These are phyloP conservation scores for Thalassiosira profunda DNA, from an alignment of 108 stramenopile genomes.

Conservation along the genomic window DNA sequence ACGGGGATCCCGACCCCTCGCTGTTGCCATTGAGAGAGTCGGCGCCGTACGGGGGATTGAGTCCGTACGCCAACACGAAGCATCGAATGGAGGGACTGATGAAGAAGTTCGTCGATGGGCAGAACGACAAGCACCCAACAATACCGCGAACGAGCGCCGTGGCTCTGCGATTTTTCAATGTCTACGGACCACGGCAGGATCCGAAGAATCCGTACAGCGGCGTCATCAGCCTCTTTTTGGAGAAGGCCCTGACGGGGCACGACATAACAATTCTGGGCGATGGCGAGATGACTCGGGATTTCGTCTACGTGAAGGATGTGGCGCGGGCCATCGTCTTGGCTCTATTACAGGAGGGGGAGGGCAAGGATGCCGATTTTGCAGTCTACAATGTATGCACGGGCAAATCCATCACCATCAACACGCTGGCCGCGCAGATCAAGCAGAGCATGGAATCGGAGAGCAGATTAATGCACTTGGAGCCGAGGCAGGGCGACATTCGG, in stretches of 20 bases:
- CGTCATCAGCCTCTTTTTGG: conserved; percentile 61
- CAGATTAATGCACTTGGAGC: conserved; percentile 26
- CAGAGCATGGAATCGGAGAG: conserved; percentile 59
- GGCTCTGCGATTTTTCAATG: conserved; percentile 90
- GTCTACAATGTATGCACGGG: conserved; percentile 90
- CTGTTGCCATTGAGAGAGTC: conserved; percentile 36
- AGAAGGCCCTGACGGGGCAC: conserved; percentile 73
- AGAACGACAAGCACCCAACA: conserved; percentile 30
- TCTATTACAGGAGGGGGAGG: conserved; percentile 38
- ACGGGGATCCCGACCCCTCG: conserved; percentile 44
- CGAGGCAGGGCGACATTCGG: conserved; percentile 44
- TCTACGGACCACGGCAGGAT: conserved; percentile 84
- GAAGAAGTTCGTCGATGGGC: conserved; percentile 51
- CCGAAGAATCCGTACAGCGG: conserved; percentile 67
- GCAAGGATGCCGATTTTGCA: conserved; percentile 73
- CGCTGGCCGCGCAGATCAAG: conserved; percentile 74
- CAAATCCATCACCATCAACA: conserved; percentile 61
- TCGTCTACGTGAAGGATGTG: conserved; percentile 97
- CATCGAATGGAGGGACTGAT: conserved; percentile 86
- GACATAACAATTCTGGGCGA: conserved; percentile 96
- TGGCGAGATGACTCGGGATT: conserved; percentile 96
- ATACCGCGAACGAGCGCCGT: conserved; percentile 59
- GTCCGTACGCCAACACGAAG: conserved; percentile 90
- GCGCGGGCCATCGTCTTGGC: conserved; percentile 88
- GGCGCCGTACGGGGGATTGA: conserved; percentile 73